phyloP scores from a whole-genome alignment of 75 land plant species.

The Sequoia sempervirens region DNA sequence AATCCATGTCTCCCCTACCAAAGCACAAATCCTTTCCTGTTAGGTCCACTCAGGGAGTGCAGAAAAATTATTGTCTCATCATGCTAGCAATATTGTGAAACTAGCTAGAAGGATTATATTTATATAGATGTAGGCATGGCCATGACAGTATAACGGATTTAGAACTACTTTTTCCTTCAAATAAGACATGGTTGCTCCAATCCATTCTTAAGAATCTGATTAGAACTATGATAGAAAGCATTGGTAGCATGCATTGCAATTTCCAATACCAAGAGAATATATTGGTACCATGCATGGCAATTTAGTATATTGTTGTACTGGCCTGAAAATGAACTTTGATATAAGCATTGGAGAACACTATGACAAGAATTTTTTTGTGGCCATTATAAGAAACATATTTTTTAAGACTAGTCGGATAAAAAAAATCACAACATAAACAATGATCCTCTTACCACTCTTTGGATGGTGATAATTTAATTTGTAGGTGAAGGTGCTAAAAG shows the following conservation, averaged over 20 bases:
- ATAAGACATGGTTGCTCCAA: not conserved
- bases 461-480: not conserved
- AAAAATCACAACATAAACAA: not conserved
- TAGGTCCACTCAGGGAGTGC: too few relatives aligned
- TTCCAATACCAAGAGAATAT: not conserved
- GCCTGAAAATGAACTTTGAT: not conserved
- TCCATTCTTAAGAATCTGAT: not conserved
- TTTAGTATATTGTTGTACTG: not conserved
- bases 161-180: not conserved
- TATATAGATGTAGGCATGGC: not conserved
- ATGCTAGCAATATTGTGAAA: not conserved
- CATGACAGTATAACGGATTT: not conserved
- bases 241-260: not conserved
- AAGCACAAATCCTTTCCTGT: too few relatives aligned
- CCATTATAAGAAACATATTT: not conserved
- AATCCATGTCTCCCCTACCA: too few relatives aligned
- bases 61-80: not conserved
- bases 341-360: not conserved
- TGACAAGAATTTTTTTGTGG: not conserved
- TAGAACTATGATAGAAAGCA: not conserved
- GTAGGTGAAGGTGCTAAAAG: conserved; percentile 26
- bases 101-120: not conserved
- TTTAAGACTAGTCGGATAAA: not conserved
- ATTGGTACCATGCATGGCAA: too few relatives aligned
- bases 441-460: not conserved